Base-by-base conservation (phyloP, 163 green algal species). In the Prototheca cutis region DNA sequence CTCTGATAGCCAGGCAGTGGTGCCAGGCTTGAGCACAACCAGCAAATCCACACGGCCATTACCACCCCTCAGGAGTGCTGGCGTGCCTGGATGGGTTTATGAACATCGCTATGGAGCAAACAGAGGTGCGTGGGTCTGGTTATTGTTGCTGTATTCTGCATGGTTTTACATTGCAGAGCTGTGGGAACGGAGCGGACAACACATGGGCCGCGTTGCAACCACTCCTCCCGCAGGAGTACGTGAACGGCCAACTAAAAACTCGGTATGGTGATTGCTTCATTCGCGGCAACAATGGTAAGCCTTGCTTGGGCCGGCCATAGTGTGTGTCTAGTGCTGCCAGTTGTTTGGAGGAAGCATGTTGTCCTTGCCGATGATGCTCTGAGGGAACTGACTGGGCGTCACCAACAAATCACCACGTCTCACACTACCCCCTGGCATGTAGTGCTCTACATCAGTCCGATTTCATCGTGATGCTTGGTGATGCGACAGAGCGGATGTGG, bases 91-190 rank as follows among this genome's bases (percentile, higher is more conserved):
- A 99, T 73, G 93, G 93, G 23, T 99, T 96, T 77, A 99, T 99
- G 93, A 99, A 99, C 80, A 97, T 99, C 47, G 93, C 93, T 1
- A 97, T 99, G 93, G 93, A 98, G 74, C 87, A 98, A 63, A 99
- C 93, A 61, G 93, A 99, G 79, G 86, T 88, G 40, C 8, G 54
- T 51, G 19, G 13, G 19, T 49, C 7, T n/a, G 24, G 8, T 6
- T 31, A 55, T 55, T 27, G 17, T 64, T 53, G 25, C n/a, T 53
- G n/a, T 25, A 17, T 53, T 7, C 47, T 53, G 47, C 25, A 21
- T 25, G 23, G 8, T 53, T 17, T 25, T n/a, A n/a, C n/a, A n/a
- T n/a, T n/a, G n/a, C n/a, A n/a, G n/a, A n/a, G n/a, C n/a, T n/a
- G n/a, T n/a, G n/a, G n/a, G n/a, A n/a, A n/a, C n/a, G n/a, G n/a